These are phyloP conservation scores for Ormosia semicastrata DNA, from an alignment of 306 rosid species.

Conservation along the genomic window DNA sequence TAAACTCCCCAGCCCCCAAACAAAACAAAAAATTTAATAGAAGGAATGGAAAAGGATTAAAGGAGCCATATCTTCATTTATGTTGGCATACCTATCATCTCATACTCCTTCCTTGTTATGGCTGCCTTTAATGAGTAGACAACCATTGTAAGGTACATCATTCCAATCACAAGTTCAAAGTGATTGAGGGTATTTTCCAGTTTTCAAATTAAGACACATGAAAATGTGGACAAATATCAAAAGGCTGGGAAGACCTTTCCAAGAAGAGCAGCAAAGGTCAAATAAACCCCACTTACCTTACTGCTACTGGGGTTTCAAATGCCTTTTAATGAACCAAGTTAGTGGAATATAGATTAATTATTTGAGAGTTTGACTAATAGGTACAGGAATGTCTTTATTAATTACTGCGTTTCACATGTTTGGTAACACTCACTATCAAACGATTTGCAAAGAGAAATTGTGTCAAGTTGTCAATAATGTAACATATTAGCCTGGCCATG, in stretches of 20 bases:
- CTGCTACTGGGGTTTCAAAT: background rate
- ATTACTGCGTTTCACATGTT: conserved; percentile 25
- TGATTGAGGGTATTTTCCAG: conserved; percentile 12
- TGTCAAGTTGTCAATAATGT: background rate
- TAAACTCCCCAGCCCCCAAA: background rate
- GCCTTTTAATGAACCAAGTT: background rate
- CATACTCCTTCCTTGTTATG: conserved; percentile 27
- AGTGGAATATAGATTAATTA: conserved; percentile 5
- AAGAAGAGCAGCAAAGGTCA: background rate
- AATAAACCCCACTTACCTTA: conserved; percentile 6
- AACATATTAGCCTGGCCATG: background rate
- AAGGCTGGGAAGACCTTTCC: background rate
- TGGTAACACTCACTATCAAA: conserved; percentile 31
- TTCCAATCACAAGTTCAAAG: conserved; percentile 22
- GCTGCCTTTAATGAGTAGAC: conserved; percentile 23
- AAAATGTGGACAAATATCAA: conserved; percentile 21
- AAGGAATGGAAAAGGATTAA: background rate
- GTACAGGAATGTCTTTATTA: background rate
- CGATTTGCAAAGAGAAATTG: conserved; percentile 9
- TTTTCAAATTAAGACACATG: background rate
- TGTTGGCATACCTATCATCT: conserved; percentile 14
- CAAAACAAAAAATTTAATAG: background rate
- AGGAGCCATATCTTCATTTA: conserved; percentile 22
- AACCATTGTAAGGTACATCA: background rate
- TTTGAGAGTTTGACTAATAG: background rate